Percentiles rank a stretch among this genome's conserved stretches.
phyloP scores from a whole-genome alignment of 345 rosid species.

The Rhizophora apiculata region DNA sequence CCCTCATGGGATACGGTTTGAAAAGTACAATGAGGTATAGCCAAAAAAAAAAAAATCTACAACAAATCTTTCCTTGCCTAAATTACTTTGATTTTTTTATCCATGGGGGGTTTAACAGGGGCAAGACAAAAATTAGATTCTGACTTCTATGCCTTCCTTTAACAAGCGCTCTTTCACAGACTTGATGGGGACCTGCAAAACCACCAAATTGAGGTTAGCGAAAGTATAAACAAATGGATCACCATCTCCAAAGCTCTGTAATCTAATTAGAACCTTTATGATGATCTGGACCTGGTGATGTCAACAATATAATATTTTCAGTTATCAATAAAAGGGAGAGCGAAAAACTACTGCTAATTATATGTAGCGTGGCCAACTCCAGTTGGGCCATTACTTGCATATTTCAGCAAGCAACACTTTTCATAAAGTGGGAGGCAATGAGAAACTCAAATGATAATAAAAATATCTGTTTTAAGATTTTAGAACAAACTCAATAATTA shows the following conservation, averaged over 20 bases:
- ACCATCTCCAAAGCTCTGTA: not conserved
- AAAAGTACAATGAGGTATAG: too few relatives aligned
- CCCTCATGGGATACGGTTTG: too few relatives aligned
- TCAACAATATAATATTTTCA: too few relatives aligned
- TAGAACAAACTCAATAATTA: not conserved
- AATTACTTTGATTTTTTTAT: too few relatives aligned
- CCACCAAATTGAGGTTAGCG: slow-evolving; percentile 6
- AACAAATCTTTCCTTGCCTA: too few relatives aligned
- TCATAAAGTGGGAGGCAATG: not conserved
- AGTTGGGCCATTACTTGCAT: too few relatives aligned
- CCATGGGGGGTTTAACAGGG: not conserved
- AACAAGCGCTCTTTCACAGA: slow-evolving; percentile 72
- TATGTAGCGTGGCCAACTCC: not conserved
- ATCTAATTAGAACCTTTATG: not conserved
- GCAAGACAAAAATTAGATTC: slow-evolving; percentile 35
- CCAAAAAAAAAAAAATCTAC: too few relatives aligned
- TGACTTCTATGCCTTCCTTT: slow-evolving; percentile 66
- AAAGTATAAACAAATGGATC: not conserved
- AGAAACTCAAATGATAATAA: not conserved
- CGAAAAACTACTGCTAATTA: not conserved
- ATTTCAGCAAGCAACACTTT: too few relatives aligned
- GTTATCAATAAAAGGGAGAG: too few relatives aligned
- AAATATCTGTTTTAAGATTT: not conserved
- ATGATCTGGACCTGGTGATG: too few relatives aligned
- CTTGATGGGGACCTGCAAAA: slow-evolving; percentile 72